Evolutionary conservation across 208 protist species (phyloP).

Genomic region (Crithidia mellificae): DNA sequence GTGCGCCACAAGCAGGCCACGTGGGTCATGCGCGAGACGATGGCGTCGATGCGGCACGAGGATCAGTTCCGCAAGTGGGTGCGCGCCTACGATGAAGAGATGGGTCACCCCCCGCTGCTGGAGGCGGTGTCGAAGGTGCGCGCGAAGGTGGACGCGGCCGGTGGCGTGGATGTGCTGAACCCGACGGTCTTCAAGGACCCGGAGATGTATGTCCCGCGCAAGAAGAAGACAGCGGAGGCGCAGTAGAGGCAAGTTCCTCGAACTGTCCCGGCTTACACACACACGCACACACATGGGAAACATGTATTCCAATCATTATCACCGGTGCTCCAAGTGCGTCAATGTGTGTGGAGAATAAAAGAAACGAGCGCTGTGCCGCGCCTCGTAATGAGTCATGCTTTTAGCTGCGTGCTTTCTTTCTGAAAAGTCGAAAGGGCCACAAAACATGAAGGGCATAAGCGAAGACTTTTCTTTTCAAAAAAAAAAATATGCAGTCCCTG

Average conservation of each 20-base stretch:
- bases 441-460: no score
- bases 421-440: no score
- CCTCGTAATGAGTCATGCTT: no score
- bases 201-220: conserved; percentile 67
- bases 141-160: conserved; percentile 62
- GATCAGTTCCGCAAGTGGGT: conserved; percentile 71
- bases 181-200: conserved; percentile 88
- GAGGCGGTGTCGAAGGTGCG: conserved; percentile 72
- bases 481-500: no score
- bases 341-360: no score
- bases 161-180: conserved; percentile 74
- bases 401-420: no score
- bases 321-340: no score
- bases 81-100: conserved; percentile 70
- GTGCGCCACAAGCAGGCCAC: conserved; percentile 82
- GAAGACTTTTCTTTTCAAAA: no score
- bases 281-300: not conserved
- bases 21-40: conserved; percentile 86
- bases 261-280: no score
- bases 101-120: conserved; percentile 82
- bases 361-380: no score
- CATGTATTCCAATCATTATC: no score
- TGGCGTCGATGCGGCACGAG: conserved; percentile 77
- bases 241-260: no score
- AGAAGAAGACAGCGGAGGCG: conserved; percentile 1